Evolutionary conservation across 352 stramenopile genomes (phyloP).

Genomic region (Phytopythium mirpurense): DNA sequence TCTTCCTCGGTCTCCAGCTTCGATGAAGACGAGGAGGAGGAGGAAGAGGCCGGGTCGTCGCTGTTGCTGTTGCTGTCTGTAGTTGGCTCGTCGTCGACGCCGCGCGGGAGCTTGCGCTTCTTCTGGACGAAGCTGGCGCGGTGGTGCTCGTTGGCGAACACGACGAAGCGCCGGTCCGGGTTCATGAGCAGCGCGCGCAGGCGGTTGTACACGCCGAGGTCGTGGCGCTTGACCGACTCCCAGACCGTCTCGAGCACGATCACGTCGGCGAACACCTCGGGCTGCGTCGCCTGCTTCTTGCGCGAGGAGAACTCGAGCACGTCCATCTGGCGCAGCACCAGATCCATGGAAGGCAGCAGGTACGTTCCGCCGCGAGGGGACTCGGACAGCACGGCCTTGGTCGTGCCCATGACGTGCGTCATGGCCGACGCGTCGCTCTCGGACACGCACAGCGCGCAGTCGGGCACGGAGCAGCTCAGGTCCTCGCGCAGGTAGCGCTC

Average conservation of each 20-base stretch:
- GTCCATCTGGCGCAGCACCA: slow-evolving; percentile 89
- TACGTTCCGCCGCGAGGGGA: slow-evolving; percentile 49
- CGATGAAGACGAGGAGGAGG: neutral
- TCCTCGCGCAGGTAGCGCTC: slow-evolving; percentile 89
- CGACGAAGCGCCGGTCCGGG: slow-evolving; percentile 77
- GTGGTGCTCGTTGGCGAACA: slow-evolving; percentile 94
- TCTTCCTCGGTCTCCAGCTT: slow-evolving; percentile 54
- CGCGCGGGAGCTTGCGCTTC: slow-evolving; percentile 26
- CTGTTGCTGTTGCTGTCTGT: slow-evolving; percentile 21
- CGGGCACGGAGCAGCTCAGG: slow-evolving; percentile 66
- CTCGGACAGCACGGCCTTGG: slow-evolving; percentile 55
- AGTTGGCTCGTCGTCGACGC: slow-evolving; percentile 26
- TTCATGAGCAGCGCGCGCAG: slow-evolving; percentile 85
- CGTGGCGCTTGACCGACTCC: slow-evolving; percentile 85
- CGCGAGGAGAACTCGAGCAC: slow-evolving; percentile 80
- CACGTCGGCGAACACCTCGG: slow-evolving; percentile 71
- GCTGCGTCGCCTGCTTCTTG: slow-evolving; percentile 24
- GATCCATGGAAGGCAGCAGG: slow-evolving; percentile 87
- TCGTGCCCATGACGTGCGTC: slow-evolving; percentile 47
- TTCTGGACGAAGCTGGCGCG: slow-evolving; percentile 69
- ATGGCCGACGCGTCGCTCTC: slow-evolving; percentile 50
- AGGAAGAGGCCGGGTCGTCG: slow-evolving; percentile 9
- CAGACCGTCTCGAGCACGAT: slow-evolving; percentile 91
- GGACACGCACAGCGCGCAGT: slow-evolving; percentile 52
- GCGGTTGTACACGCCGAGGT: slow-evolving; percentile 87